phyloP scores from a whole-genome alignment of 176 grass and related monocot species.

The Areca catechu region DNA sequence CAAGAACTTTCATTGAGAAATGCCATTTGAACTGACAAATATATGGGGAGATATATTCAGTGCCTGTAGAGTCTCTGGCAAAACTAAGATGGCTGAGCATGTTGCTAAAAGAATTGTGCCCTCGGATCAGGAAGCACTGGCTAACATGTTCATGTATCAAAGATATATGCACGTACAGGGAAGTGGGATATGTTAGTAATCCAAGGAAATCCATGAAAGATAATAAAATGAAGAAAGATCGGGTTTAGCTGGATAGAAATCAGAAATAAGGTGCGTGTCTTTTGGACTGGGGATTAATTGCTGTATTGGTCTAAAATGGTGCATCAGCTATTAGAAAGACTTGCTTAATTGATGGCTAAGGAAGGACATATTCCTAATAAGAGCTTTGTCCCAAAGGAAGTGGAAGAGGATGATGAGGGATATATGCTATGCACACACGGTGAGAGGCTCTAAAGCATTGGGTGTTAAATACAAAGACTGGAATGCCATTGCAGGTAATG shows the following conservation, averaged over 20 bases:
- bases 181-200: neutral
- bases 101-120: neutral
- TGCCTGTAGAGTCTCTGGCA: neutral
- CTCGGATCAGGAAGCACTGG: neutral
- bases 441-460: constrained; percentile 15
- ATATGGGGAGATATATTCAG: constrained; percentile 2
- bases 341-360: constrained; percentile 3
- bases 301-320: neutral
- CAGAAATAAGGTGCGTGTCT: constrained; percentile 1
- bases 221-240: constrained; percentile 8
- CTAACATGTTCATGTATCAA: neutral
- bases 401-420: constrained; percentile 9
- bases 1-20: neutral
- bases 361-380: constrained; percentile 1
- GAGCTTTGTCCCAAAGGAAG: constrained; percentile 8
- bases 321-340: neutral
- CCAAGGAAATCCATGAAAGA: neutral
- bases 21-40: constrained; percentile 1
- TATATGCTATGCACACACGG: constrained; percentile 2
- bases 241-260: constrained; percentile 19
- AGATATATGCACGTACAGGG: neutral
- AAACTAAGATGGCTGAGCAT: neutral
- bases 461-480: neutral
- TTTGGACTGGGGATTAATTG: neutral
- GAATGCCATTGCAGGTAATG: neutral